Evolutionary conservation across 2,329 filamentous ascomycete species (phyloP).

Genomic region (Exophiala bonariae): DNA sequence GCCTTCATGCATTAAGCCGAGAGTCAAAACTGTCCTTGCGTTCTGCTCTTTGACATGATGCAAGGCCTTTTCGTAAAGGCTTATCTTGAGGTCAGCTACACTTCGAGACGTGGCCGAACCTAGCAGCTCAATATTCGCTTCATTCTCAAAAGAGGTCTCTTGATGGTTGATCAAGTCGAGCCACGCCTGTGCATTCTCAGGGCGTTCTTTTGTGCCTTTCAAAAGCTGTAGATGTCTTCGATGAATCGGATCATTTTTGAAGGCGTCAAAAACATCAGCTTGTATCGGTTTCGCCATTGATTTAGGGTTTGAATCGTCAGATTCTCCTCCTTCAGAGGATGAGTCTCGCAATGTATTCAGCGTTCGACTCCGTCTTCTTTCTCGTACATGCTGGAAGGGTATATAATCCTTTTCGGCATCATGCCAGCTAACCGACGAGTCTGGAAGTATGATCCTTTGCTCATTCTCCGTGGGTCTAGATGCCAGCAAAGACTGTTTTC

Average conservation of each 20-base stretch:
- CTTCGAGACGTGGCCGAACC: conserved; percentile 47
- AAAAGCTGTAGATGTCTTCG: conserved; percentile 57
- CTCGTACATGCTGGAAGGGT: conserved; percentile 38
- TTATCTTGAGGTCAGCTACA: conserved; percentile 76
- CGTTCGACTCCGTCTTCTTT: conserved; percentile 19
- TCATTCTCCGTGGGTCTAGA: conserved; percentile 25
- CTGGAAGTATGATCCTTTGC: conserved; percentile 26
- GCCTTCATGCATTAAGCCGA: conserved; percentile 73
- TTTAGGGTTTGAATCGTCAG: conserved; percentile 45
- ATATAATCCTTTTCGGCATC: conserved; percentile 25
- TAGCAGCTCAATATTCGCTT: conserved; percentile 34
- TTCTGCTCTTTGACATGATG: conserved; percentile 49
- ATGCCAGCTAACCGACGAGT: conserved; percentile 25
- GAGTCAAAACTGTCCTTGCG: conserved; percentile 61
- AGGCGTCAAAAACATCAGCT: conserved; percentile 54
- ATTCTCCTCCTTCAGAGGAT: conserved; percentile 48
- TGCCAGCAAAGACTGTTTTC: conserved; percentile 41
- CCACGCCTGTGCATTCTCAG: conserved; percentile 72
- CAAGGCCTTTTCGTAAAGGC: conserved; percentile 77
- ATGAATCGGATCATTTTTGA: conserved; percentile 33
- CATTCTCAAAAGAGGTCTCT: conserved; percentile 53
- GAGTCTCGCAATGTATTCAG: conserved; percentile 26
- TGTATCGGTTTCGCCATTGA: conserved; percentile 44
- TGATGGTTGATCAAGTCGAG: conserved; percentile 77
- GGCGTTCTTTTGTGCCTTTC: conserved; percentile 63